Conservation (phyloP, 2,329 filamentous ascomycete genomes). For the Diplodia intermedia region DNA sequence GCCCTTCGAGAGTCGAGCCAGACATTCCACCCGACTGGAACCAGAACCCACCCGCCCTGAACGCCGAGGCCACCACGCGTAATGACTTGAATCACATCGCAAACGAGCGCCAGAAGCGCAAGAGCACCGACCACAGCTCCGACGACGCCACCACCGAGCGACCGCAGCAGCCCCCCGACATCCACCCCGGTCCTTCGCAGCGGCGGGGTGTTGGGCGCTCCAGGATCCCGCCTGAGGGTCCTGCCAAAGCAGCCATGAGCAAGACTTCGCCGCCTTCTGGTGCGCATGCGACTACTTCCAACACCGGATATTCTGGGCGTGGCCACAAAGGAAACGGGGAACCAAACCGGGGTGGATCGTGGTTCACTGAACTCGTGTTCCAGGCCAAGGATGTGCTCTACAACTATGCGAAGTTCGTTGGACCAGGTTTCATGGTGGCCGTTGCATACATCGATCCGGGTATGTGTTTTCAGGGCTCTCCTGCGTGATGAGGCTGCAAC, state of each 20-base stretch:
- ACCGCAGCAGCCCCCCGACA: slow-evolving; percentile 21
- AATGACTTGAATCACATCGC: slow-evolving; percentile 67
- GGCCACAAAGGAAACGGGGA: not conserved
- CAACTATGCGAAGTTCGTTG: slow-evolving; percentile 66
- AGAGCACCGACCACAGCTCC: slow-evolving; percentile 43
- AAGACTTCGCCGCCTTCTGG: slow-evolving; percentile 1
- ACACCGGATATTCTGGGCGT: not conserved
- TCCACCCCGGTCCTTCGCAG: not conserved
- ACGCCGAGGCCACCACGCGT: slow-evolving; percentile 66
- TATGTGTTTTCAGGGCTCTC: slow-evolving; percentile 33
- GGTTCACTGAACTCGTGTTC: not conserved
- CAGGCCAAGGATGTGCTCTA: slow-evolving; percentile 40
- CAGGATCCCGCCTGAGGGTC: not conserved
- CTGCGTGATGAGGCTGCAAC: not conserved
- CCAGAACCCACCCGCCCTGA: slow-evolving; percentile 65
- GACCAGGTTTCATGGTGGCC: slow-evolving; percentile 69
- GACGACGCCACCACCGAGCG: slow-evolving; percentile 37
- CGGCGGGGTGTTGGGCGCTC: slow-evolving; percentile 22
- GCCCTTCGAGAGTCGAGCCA: slow-evolving; percentile 66
- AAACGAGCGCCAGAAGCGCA: slow-evolving; percentile 62
- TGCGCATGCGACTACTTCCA: slow-evolving; percentile 5
- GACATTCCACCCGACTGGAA: slow-evolving; percentile 63
- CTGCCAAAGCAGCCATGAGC: slow-evolving; percentile 21
- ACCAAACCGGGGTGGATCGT: not conserved
- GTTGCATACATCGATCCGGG: slow-evolving; percentile 60